Evolutionary conservation across 192 early-diverging fungal species (phyloP).

Genomic region (Podochytrium sp.): DNA sequence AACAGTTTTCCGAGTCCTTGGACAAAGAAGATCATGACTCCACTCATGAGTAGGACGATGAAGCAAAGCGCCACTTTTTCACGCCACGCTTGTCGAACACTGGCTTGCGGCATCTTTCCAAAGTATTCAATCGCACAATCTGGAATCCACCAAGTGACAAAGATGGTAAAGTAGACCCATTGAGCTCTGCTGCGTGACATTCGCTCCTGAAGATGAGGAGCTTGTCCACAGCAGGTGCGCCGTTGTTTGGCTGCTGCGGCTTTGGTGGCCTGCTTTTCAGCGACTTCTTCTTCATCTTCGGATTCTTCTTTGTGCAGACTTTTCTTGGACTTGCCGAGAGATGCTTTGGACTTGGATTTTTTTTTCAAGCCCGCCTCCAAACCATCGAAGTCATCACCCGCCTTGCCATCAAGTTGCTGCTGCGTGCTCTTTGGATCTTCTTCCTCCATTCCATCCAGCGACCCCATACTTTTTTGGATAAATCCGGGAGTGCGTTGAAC

Average conservation of each 20-base stretch:
- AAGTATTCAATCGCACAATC: slow-evolving; percentile 63
- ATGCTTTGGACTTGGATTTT: slow-evolving; percentile 5
- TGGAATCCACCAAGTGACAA: slow-evolving; percentile 86
- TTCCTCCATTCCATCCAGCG: not conserved
- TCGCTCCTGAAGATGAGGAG: slow-evolving; percentile 45
- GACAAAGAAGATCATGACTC: slow-evolving; percentile 81
- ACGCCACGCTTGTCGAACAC: slow-evolving; percentile 93
- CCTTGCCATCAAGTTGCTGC: not conserved
- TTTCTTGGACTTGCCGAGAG: not conserved
- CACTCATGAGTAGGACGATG: slow-evolving; percentile 79
- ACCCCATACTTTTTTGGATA: slow-evolving; percentile 24
- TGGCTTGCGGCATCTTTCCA: slow-evolving; percentile 73
- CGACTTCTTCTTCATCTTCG: slow-evolving; percentile 22
- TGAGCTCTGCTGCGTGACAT: slow-evolving; percentile 59
- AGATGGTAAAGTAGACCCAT: slow-evolving; percentile 86
- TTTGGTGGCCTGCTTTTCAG: not conserved
- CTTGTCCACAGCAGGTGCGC: slow-evolving; percentile 12
- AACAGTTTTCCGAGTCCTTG: slow-evolving; percentile 59
- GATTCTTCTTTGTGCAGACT: slow-evolving; percentile 7
- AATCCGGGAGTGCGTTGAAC: slow-evolving; percentile 16
- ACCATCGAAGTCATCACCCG: not conserved
- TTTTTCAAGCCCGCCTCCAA: not conserved
- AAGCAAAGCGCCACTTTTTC: slow-evolving; percentile 94
- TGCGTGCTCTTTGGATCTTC: not conserved
- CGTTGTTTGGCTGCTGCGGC: not conserved